Evolutionary conservation across 1,139 yeast species (phyloP), one percentile per base, ranked within the genome.

Genomic region (Suhomyces bokatorum): DNA sequence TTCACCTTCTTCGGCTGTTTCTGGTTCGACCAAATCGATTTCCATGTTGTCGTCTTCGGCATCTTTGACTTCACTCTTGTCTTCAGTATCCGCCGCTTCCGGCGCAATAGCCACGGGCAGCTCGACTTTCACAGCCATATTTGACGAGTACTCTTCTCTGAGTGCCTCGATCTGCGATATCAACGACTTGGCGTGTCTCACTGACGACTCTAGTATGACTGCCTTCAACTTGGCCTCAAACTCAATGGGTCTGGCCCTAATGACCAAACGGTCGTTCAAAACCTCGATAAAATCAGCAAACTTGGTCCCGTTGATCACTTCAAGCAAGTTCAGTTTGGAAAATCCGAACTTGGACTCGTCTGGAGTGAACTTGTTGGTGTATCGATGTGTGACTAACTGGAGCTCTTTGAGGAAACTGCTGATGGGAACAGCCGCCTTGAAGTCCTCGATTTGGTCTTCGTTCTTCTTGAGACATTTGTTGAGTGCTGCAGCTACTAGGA

Each of bases 401-500:
- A 64, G 45, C 24, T 56, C 58, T 13, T 37, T 32, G 7, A 65
- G 32, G 37, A 66, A 62, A 31, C 43, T 39, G 16, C 50, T 45
- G 14, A 58, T 46, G 8, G 57, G 57, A 15, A 64, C 40, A 14
- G 43, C 45, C 1, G 58, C 54, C 39, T 49, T 52, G 35, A 48
- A 42, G 15, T 55, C 57, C 13, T 26, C 33, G 9, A 32, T 14
- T 15, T 42, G 50, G 10, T 40, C 44, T 2, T 38, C 29, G 24
- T 36, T 34, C 13, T 13, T 38, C 38, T 57, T 55, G 33, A 67
- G 53, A 4, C 57, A 42, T 31, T 50, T 52, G 50, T 69, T 66
- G 45, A 69, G 56, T 8, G 69, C 56, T 7, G 74, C 58, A 12
- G 68, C 69, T 6, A 69, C 56, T 12, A 69, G 56, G 24, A 68